These are phyloP conservation scores for Collybia sordida DNA, from an alignment of 768 basidiomycete species.

Conservation along the genomic window DNA sequence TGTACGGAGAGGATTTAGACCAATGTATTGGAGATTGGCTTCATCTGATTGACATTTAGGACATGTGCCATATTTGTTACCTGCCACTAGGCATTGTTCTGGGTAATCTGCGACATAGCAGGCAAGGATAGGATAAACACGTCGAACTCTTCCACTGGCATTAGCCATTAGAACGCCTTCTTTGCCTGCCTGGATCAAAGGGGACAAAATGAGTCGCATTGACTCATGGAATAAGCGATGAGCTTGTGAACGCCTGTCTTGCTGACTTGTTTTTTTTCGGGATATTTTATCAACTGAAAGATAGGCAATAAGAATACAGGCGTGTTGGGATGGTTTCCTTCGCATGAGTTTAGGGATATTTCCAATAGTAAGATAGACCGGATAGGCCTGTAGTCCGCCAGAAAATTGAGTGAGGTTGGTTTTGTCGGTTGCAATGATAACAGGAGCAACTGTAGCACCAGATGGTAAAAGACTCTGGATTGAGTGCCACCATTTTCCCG, in stretches of 20 bases:
- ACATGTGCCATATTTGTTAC: slow-evolving; percentile 23
- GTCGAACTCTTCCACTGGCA: slow-evolving; percentile 31
- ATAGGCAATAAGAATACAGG: slow-evolving; percentile 2
- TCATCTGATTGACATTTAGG: slow-evolving; percentile 19
- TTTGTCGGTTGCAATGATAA: too few species aligned
- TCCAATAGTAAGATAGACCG: too few species aligned
- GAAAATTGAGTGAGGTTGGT: neutral
- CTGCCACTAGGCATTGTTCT: slow-evolving; percentile 39
- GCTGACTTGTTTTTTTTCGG: slow-evolving; percentile 20
- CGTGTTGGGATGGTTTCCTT: neutral
- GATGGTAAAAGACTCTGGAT: neutral
- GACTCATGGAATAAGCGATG: slow-evolving; percentile 37
- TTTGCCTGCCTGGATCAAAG: slow-evolving; percentile 22
- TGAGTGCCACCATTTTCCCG: neutral
- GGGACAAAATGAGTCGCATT: slow-evolving; percentile 25
- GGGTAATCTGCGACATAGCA: slow-evolving; percentile 25
- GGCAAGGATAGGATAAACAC: slow-evolving; percentile 33
- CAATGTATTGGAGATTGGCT: slow-evolving; percentile 16
- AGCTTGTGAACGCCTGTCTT: slow-evolving; percentile 19
- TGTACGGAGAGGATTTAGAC: slow-evolving; percentile 2
- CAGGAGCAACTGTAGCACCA: too few species aligned
- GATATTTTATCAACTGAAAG: slow-evolving; percentile 13
- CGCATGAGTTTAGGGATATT: too few species aligned
- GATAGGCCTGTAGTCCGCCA: too few species aligned
- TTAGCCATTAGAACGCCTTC: slow-evolving; percentile 17